A percentile compares a stretch with the other conserved stretches of the same genome.
These are phyloP conservation scores for Beta lomatogona DNA, from an alignment of 179 eudicot genomes.

Conservation along the genomic window DNA sequence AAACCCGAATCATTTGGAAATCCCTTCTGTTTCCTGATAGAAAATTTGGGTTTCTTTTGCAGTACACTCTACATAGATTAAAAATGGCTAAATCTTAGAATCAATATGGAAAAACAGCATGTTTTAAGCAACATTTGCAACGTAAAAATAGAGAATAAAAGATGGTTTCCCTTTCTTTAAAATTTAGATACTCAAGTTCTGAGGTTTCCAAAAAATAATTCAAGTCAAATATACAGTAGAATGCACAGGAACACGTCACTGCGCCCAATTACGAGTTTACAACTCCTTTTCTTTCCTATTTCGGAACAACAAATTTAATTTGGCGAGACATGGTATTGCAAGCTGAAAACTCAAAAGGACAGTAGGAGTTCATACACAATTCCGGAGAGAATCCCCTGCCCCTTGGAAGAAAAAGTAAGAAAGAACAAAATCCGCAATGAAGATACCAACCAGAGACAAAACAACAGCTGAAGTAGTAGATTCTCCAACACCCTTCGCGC, in stretches of 20 bases:
- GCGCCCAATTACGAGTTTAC: neutral
- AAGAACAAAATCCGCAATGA: slow-evolving; percentile 88
- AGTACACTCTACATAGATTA: too few species aligned
- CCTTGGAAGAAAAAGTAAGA: slow-evolving; percentile 92
- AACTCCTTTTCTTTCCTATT: neutral
- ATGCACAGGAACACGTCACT: neutral
- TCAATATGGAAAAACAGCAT: neutral
- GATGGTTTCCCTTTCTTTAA: too few species aligned
- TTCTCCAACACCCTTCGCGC: slow-evolving; percentile 98
- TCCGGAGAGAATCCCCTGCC: slow-evolving; percentile 82
- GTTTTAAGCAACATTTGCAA: neutral
- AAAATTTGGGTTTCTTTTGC: too few species aligned
- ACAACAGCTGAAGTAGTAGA: slow-evolving; percentile 97
- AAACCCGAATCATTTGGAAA: too few species aligned
- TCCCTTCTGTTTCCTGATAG: too few species aligned
- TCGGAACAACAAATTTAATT: neutral
- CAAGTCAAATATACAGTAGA: neutral
- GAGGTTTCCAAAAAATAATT: neutral
- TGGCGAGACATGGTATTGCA: neutral
- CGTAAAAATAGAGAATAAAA: neutral
- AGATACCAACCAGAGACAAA: slow-evolving; percentile 89
- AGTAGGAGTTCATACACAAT: slow-evolving; percentile 38
- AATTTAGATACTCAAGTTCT: too few species aligned
- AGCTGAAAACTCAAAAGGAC: neutral
- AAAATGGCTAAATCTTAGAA: too few species aligned